Conservation (phyloP, 1,139 yeast species). For the Hansenula lynferdii region DNA sequence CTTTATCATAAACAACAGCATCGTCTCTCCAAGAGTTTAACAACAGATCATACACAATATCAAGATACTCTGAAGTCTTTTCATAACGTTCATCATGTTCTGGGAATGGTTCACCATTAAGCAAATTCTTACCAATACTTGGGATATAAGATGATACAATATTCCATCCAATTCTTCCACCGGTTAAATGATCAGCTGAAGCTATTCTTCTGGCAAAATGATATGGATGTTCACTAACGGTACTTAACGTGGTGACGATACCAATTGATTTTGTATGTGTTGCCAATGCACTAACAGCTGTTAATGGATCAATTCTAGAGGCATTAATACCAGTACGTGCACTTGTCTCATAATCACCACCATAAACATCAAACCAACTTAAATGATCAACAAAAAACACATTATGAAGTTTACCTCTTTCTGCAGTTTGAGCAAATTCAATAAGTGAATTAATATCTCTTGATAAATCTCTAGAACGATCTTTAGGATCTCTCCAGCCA, state of each 20-base stretch:
- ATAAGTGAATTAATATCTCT: constrained; percentile 32
- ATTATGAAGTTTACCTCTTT: constrained; percentile 35
- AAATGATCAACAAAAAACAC: constrained; percentile 38
- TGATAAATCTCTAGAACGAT: constrained; percentile 22
- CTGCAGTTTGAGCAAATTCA: constrained; percentile 32
- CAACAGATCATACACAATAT: constrained; percentile 31
- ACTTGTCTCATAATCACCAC: constrained; percentile 30
- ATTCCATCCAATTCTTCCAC: constrained; percentile 38
- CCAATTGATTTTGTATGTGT: constrained; percentile 31
- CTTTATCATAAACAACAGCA: constrained; percentile 27
- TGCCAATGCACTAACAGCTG: constrained; percentile 33
- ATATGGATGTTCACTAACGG: constrained; percentile 36
- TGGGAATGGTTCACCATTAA: constrained; percentile 32
- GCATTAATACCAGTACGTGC: constrained; percentile 32
- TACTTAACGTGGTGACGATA: constrained; percentile 34
- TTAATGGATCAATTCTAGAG: constrained; percentile 32
- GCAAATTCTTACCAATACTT: constrained; percentile 32
- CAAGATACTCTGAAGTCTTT: constrained; percentile 32
- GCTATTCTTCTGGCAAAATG: constrained; percentile 35
- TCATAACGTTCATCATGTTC: constrained; percentile 34
- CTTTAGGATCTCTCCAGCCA: constrained; percentile 37
- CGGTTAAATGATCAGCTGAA: constrained; percentile 33
- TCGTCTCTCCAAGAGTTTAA: constrained; percentile 37
- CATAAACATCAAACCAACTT: constrained; percentile 33
- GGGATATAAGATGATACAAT: constrained; percentile 33